Base-by-base conservation (phyloP, 2,329 filamentous ascomycete species). In the Coniochaeta ligniaria region DNA sequence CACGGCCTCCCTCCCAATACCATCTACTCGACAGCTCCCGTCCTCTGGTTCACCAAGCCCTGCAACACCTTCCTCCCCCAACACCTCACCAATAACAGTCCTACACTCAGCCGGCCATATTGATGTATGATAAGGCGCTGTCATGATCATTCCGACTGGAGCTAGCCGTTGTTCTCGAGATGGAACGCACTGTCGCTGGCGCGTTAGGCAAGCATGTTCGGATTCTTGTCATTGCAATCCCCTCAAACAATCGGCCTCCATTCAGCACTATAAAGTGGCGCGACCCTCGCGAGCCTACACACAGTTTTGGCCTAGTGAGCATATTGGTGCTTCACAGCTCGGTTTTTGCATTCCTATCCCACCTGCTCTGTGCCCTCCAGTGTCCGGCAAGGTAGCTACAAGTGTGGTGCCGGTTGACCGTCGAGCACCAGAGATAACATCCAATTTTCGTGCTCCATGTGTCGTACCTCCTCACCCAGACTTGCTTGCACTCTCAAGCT, bases 401-500 rank as follows among this genome's bases (percentile, higher is more conserved):
- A 24, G 2, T 47, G 43, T 24, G 43, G 9, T 24, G 20, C 5
- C 20, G 16, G n/a, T 2, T 47, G 43, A 47, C 11, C 9, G 9
- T 3, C 43, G 43, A 52, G 2, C 16, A 24, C 47, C 12, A 31
- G 22, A 17, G n/a, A 24, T 31, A 12, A 9, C 28, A 31, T 17
- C 12, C 3, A 26, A 26, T 26, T 9, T 47, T 47, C 3, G 9
- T 17, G 9, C 8, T 28, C 22, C 22, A 31, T 26, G 6, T 26
- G 43, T 12, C 9, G 22, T 17, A 52, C 14, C 24, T 6, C 33
- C 28, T 57, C 14, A 57, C 3, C 6, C 14, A 22, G 54, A 17
- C 17, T 38, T 26, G n/a, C 33, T 56, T 24, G 47, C 26, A 31
- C 14, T 52, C 47, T 71, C 70, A 45, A 76, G 60, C 28, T 65